Base-by-base conservation (phyloP, 805 yeast species). In the Candida gorgasii region DNA sequence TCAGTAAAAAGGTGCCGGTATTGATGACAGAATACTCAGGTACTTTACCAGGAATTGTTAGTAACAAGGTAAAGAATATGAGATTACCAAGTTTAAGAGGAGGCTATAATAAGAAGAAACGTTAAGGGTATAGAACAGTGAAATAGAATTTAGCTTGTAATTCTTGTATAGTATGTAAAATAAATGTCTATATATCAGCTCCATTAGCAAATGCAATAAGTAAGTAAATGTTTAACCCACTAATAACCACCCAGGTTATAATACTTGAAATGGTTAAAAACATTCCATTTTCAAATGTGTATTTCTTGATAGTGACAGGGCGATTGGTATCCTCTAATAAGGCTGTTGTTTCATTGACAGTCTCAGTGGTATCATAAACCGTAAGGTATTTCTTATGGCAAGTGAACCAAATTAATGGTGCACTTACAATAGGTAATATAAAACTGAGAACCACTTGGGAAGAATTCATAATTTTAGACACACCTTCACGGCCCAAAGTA, bases 11-110 rank as follows among this genome's bases (percentile, higher is more conserved):
- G 17, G 59, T 90, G 36, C 95, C 96, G 0, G 82, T 86, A 0
- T 72, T 86, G 43, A 80, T 80, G 57, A 77, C 82, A 17, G 87
- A 83, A 50, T 89, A 87, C 55, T 66, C 77, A 27, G 97, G 97
- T 36, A 75, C 84, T 1, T 72, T 90, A 55, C 97, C 97, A 1
- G 85, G 86, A 1, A 59, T 72, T 3, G 51, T 72, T 30, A 47
- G 65, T 23, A 42, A 54, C 11, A 54, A 57, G 37, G 45, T 46
- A 2, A 55, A 49, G 26, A 36, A 47, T 6, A 24, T 47, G 27
- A 61, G 73, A 44, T 57, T 69, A 45, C 66, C 72, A 13, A 66
- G 64, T 35, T 62, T 69, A 17, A 61, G 69, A 42, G 70, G 71
- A 42, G 70, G 71, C 6, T 63, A 71, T 6, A 62, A 63, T 49